Base-by-base conservation (phyloP, 306 rosid genomes). In the Arachis stenosperma region DNA sequence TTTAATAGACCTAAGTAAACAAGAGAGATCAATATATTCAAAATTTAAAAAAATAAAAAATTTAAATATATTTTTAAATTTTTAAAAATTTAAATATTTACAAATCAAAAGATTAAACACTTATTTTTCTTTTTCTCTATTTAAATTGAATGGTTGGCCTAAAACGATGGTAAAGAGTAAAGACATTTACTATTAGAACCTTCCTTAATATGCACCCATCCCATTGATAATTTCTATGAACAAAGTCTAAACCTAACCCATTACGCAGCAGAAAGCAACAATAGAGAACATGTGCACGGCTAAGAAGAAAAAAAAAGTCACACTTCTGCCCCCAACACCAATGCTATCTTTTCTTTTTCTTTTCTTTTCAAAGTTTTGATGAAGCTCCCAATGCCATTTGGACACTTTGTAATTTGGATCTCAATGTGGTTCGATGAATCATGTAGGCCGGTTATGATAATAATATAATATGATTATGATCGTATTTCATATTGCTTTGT, bases 141-240 rank as follows among this genome's bases (percentile, higher is more conserved):
- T 22, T 22, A 33, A 33, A 33, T 33, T 33, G 37, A 33, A 2
- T 33, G 12, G 47, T 60, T 15, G 60, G 10, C 17, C 5, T 52
- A n/a, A 29, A 72, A 71, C 27, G 7, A 14, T 22, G 10, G 36
- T 14, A 61, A 14, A 15, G 3, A 2, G 36, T 14, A 61, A 14
- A 15, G 3, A 2, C 50, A 61, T 58, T 50, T 9, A 63, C 9
- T 61, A 63, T 11, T 61, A 73, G 61, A 73, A 73, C 54, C 30
- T 62, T 62, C 53, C 17, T 73, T 61, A 40, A 15, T 37, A 6
- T 48, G 61, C 50, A 36, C 41, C 22, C 51, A 4, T 2, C 14
- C 11, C 11, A 63, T 53, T 41, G 70, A 61, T 50, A 37, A 17
- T 51, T 61, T 36, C 69, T 2, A 50, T 1, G 70, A 17, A 47